Conservation (phyloP, 176 grass and related monocot genomes). For the Calamus simplicifolius region DNA sequence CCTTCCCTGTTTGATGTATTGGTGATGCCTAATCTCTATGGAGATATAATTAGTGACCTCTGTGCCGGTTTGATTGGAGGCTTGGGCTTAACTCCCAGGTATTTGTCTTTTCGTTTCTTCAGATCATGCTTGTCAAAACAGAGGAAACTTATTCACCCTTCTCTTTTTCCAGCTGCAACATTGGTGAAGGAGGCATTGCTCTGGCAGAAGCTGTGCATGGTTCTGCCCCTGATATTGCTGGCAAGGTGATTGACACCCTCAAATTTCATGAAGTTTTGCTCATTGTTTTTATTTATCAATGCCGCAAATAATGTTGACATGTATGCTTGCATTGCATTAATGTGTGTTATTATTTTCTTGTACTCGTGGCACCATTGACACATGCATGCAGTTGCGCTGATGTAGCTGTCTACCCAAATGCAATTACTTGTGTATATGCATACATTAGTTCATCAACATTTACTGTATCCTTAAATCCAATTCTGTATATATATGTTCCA, state of each 20-base stretch:
- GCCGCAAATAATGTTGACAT: no score
- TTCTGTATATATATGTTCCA: no score
- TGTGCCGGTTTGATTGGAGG: conserved; percentile 93
- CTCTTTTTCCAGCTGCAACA: conserved; percentile 58
- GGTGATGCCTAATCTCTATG: conserved; percentile 98
- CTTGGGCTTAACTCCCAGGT: conserved; percentile 94
- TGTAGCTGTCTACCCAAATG: no score
- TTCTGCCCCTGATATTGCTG: conserved; percentile 95
- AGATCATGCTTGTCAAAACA: no score
- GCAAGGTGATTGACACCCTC: conserved; percentile 41
- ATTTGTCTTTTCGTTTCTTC: neutral
- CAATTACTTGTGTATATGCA: no score
- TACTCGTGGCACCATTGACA: no score
- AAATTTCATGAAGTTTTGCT: conserved; percentile 1
- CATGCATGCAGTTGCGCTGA: no score
- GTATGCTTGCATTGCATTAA: no score
- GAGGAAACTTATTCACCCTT: no score
- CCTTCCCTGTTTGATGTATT: conserved; percentile 81
- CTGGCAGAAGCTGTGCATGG: conserved; percentile 96
- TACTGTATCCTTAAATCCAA: no score
- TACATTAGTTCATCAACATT: no score
- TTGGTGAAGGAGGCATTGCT: conserved; percentile 93
- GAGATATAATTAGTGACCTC: conserved; percentile 97
- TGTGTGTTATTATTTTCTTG: no score
- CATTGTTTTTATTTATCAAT: neutral